Percentiles rank a stretch among this genome's conserved stretches.
These are phyloP conservation scores for Penicillium subrubescens DNA, from an alignment of 495 filamentous ascomycete genomes.

Conservation along the genomic window DNA sequence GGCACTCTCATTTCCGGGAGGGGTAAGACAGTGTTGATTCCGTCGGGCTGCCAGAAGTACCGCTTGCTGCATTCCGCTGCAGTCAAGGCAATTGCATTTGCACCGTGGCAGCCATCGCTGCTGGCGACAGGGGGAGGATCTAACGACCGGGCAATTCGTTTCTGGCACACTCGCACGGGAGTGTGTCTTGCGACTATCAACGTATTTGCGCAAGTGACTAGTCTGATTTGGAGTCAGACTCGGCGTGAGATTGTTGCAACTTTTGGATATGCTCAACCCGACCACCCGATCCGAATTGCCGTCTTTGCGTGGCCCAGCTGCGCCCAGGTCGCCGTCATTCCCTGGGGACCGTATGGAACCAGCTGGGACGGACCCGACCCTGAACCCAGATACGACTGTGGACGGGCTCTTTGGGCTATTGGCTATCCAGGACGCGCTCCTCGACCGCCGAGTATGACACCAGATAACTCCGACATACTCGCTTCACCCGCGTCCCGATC, in stretches of 20 bases:
- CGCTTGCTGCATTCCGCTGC: constrained; percentile 80
- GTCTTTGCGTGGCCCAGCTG: constrained; percentile 97
- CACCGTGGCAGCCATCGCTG: constrained; percentile 87
- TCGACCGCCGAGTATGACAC: constrained; percentile 15
- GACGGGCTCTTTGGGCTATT: constrained; percentile 51
- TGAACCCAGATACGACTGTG: constrained; percentile 30
- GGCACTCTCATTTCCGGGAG: constrained; percentile 35
- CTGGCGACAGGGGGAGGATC: constrained; percentile 91
- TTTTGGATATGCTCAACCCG: constrained; percentile 93
- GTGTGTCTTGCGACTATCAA: constrained; percentile 87
- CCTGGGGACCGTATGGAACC: constrained; percentile 81
- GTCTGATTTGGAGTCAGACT: constrained; percentile 85
- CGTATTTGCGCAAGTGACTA: constrained; percentile 90
- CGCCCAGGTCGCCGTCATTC: constrained; percentile 82
- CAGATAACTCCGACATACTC: constrained; percentile 16
- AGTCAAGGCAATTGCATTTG: constrained; percentile 96
- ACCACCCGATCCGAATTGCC: constrained; percentile 87
- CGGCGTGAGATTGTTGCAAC: constrained; percentile 88
- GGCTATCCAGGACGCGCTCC: constrained; percentile 47
- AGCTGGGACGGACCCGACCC: constrained; percentile 64
- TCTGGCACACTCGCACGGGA: constrained; percentile 86
- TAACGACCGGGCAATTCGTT: constrained; percentile 94
- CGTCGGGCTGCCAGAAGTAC: constrained; percentile 64
- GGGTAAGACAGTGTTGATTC: constrained; percentile 33
- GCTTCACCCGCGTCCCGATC: constrained; percentile 1